A percentile compares a stretch with the other conserved stretches of the same genome.
Evolutionary conservation across 208 protist species (phyloP).

Genomic region (Leishmania lainsoni): DNA sequence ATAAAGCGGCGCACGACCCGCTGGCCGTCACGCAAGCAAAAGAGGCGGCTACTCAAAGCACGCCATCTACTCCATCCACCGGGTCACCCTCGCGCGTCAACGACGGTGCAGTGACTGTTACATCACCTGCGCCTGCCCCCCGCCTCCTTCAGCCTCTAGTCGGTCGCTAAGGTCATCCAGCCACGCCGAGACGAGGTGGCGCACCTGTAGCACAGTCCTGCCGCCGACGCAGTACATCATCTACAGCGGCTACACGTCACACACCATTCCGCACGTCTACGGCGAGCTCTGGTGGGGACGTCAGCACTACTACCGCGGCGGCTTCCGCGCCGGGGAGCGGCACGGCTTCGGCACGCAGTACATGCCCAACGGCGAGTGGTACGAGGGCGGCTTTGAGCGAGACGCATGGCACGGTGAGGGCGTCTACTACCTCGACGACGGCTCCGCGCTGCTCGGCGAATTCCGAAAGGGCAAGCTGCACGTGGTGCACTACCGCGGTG

Average conservation of each 20-base stretch:
- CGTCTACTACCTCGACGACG: constrained; percentile 68
- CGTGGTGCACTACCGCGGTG: constrained; percentile 66
- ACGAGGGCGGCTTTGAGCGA: constrained; percentile 64
- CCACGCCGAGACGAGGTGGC: background rate
- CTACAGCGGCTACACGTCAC: constrained; percentile 77
- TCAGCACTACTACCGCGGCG: constrained; percentile 62
- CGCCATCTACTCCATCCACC: background rate
- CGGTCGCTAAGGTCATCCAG: background rate
- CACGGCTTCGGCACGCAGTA: constrained; percentile 71
- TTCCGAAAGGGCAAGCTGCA: constrained; percentile 52
- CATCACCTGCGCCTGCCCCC: background rate
- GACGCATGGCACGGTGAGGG: constrained; percentile 67
- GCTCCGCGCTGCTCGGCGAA: constrained; percentile 64
- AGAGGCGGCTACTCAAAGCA: background rate
- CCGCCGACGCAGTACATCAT: constrained; percentile 45
- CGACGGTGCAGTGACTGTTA: background rate
- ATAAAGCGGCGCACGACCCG: background rate
- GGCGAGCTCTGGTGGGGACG: constrained; percentile 82
- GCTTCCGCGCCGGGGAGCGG: constrained; percentile 59
- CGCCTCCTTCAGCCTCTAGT: background rate
- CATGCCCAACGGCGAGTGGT: constrained; percentile 66
- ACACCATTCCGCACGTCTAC: constrained; percentile 70
- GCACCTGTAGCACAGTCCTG: constrained; percentile 2
- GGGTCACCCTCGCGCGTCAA: background rate
- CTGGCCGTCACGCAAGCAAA: background rate